Conservation (phyloP, 257 asterid species). For the Solanum sitiens region DNA sequence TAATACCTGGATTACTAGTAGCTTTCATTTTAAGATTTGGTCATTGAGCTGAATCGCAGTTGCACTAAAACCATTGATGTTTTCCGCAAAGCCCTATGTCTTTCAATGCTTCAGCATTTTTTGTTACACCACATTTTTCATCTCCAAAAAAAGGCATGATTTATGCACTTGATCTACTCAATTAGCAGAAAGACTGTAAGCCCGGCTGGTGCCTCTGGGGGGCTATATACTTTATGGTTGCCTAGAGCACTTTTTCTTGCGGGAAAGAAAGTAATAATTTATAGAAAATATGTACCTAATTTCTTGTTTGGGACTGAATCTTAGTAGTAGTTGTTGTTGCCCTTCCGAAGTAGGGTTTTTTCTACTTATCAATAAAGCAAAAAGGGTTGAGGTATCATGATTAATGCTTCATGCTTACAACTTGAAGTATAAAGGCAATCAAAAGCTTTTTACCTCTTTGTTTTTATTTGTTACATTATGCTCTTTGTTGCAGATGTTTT, state of each 20-base stretch:
- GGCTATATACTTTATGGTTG: not conserved
- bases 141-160: not conserved
- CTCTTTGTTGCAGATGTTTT: constrained; percentile 37
- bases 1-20: not conserved
- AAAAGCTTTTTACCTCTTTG: not conserved
- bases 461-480: not conserved
- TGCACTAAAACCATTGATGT: not conserved
- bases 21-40: not conserved
- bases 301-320: not conserved
- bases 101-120: not conserved
- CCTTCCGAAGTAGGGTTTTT: not conserved
- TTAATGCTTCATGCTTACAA: not conserved
- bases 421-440: not conserved
- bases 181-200: not conserved
- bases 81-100: not conserved
- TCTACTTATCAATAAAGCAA: not conserved
- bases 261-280: not conserved
- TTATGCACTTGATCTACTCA: not conserved
- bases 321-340: not conserved
- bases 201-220: not conserved
- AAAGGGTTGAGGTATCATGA: not conserved
- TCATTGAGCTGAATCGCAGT: not conserved
- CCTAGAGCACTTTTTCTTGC: not conserved
- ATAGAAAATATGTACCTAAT: not conserved
- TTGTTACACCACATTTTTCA: not conserved